Evolutionary conservation across 768 basidiomycete species (phyloP).

Genomic region (Termitomyces sp.): DNA sequence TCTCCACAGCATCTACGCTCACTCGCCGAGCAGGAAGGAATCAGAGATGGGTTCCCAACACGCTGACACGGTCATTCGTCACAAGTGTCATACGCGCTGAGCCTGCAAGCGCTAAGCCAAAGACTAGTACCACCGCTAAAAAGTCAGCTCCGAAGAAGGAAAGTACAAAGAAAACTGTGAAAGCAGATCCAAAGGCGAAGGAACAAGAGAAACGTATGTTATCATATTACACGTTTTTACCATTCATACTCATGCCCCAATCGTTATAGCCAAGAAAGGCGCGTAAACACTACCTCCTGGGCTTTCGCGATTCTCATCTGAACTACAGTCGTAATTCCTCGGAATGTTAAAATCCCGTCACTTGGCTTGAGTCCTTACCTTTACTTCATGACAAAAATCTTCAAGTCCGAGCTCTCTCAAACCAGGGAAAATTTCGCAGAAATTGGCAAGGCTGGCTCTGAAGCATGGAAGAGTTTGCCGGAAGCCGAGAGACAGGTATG

Average conservation of each 20-base stretch:
- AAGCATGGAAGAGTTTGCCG: conserved; percentile 26
- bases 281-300: background rate
- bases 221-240: background rate
- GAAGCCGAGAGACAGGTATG: conserved; percentile 29
- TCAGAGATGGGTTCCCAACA: conserved; percentile 1
- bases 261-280: conserved; percentile 1
- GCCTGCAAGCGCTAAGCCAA: background rate
- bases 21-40: background rate
- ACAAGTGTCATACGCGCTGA: conserved; percentile 8
- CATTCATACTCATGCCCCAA: background rate
- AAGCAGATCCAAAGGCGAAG: conserved; percentile 1
- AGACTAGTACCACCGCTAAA: background rate
- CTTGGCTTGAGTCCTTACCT: background rate
- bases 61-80: conserved; percentile 16
- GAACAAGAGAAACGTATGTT: conserved; percentile 6
- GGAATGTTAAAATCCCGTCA: conserved; percentile 1
- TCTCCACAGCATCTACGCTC: background rate
- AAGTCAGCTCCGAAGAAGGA: background rate
- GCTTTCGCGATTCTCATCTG: background rate
- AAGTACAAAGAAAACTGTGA: conserved; percentile 2
- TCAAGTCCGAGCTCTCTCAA: background rate
- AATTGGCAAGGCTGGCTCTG: background rate
- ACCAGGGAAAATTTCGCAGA: background rate
- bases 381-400: background rate
- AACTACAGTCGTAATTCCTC: background rate